These are phyloP conservation scores for Echinochloa phyllopogon DNA, from an alignment of 176 grass and related monocot species.

Conservation along the genomic window DNA sequence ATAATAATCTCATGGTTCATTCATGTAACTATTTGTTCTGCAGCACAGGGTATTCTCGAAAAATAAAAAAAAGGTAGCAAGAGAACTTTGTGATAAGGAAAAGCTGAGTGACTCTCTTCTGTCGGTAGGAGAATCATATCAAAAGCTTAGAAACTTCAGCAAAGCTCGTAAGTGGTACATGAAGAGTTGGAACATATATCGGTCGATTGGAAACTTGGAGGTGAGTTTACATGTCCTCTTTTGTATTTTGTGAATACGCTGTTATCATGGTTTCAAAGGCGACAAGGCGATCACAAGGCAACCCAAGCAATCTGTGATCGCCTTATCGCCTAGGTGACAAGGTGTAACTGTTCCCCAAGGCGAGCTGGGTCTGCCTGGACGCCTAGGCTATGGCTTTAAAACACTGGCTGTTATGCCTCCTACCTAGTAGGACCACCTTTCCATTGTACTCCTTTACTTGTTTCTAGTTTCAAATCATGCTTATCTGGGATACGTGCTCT, in stretches of 20 bases:
- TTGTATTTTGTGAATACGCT: constrained; percentile 25
- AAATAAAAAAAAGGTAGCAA: constrained; percentile 77
- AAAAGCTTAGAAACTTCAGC: constrained; percentile 85
- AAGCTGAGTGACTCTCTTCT: constrained; percentile 82
- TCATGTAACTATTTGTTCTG: constrained; percentile 44
- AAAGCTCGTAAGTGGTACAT: constrained; percentile 93
- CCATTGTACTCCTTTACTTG: constrained; percentile 20
- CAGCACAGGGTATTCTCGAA: constrained; percentile 88
- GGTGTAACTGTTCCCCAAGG: no score
- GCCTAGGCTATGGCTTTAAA: no score
- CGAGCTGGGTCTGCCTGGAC: no score
- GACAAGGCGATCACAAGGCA: no score
- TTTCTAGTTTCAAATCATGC: constrained; percentile 29
- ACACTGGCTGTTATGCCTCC: not conserved
- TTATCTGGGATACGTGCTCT: constrained; percentile 37
- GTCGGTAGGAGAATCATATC: constrained; percentile 79
- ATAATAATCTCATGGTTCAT: constrained; percentile 28
- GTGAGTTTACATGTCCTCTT: constrained; percentile 42
- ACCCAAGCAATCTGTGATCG: no score
- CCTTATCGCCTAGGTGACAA: no score
- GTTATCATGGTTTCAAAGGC: no score
- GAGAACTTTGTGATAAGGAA: constrained; percentile 72
- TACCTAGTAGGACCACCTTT: constrained; percentile 36
- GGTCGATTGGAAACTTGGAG: constrained; percentile 80
- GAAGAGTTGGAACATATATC: constrained; percentile 81